phyloP scores from a whole-genome alignment of 2,329 filamentous ascomycete species.

The Blumeriella jaapii region DNA sequence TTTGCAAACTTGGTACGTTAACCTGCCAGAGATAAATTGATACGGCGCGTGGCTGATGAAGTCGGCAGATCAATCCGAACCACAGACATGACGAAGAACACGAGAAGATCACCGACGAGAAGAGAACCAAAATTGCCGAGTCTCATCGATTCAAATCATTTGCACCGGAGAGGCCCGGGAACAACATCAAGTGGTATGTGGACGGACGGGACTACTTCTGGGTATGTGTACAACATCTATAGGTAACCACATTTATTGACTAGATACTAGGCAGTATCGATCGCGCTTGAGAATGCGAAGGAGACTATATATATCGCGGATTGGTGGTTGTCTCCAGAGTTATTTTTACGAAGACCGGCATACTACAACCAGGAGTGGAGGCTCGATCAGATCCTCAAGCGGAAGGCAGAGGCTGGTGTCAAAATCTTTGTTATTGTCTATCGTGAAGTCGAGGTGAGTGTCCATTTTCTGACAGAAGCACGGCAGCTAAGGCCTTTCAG shows the following conservation, averaged over 20 bases:
- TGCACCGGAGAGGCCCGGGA: slow-evolving; percentile 75
- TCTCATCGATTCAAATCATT: slow-evolving; percentile 80
- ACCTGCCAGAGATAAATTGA: neutral
- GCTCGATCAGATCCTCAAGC: slow-evolving; percentile 76
- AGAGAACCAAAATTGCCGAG: slow-evolving; percentile 60
- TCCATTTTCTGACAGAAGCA: neutral
- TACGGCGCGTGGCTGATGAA: slow-evolving; percentile 1
- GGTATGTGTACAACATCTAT: slow-evolving; percentile 30
- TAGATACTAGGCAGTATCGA: slow-evolving; percentile 57
- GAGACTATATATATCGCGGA: slow-evolving; percentile 94
- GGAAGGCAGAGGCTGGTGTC: slow-evolving; percentile 81
- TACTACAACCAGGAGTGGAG: slow-evolving; percentile 75
- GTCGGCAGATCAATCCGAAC: slow-evolving; percentile 57
- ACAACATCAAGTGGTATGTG: slow-evolving; percentile 93
- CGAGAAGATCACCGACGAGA: slow-evolving; percentile 71
- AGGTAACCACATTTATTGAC: neutral
- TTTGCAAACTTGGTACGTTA: slow-evolving; percentile 46
- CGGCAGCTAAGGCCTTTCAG: slow-evolving; percentile 33
- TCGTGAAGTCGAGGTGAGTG: slow-evolving; percentile 46
- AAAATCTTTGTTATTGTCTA: slow-evolving; percentile 93
- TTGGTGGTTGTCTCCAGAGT: slow-evolving; percentile 90
- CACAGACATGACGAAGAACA: slow-evolving; percentile 93
- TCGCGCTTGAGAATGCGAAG: slow-evolving; percentile 77
- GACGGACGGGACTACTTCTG: slow-evolving; percentile 94
- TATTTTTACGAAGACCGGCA: slow-evolving; percentile 77